These are phyloP conservation scores for Papiliotrema fonsecae DNA, from an alignment of 1,284 basidiomycete genomes.

Conservation along the genomic window DNA sequence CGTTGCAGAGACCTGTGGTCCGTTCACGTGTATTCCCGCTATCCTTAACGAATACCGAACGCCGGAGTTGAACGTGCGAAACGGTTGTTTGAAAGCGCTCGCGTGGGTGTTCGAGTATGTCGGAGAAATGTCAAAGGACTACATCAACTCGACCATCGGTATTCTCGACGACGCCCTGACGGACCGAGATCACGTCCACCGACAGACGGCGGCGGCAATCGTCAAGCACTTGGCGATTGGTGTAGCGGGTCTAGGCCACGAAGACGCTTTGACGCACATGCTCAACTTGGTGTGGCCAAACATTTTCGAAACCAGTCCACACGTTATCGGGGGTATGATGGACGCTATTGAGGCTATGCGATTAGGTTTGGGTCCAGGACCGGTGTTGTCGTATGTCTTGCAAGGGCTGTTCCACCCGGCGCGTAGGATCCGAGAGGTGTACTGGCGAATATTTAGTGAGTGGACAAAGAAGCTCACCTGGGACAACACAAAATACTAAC, in stretches of 20 bases:
- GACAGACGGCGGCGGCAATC: slow-evolving; percentile 97
- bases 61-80: slow-evolving; percentile 94
- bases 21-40: slow-evolving; percentile 98
- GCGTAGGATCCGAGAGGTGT: slow-evolving; percentile 90
- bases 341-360: slow-evolving; percentile 96
- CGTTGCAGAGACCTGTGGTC: slow-evolving; percentile 94
- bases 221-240: slow-evolving; percentile 97
- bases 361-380: slow-evolving; percentile 88
- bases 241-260: slow-evolving; percentile 92
- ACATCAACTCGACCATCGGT: slow-evolving; percentile 92
- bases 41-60: slow-evolving; percentile 99
- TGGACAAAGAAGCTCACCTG: too few relatives aligned
- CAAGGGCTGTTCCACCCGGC: slow-evolving; percentile 95
- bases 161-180: slow-evolving; percentile 97
- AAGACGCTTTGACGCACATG: slow-evolving; percentile 94
- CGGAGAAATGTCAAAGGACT: slow-evolving; percentile 98
- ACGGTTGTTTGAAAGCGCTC: slow-evolving; percentile 97
- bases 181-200: slow-evolving; percentile 95
- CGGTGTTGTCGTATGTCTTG: slow-evolving; percentile 70
- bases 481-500: too few relatives aligned
- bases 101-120: slow-evolving; percentile 99
- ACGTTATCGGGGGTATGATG: slow-evolving; percentile 96
- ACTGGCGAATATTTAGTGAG: slow-evolving; percentile 88
- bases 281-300: slow-evolving; percentile 99
- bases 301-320: slow-evolving; percentile 95